These are phyloP conservation scores for Picocystis sp. DNA, from an alignment of 163 green algal species.

Conservation along the genomic window DNA sequence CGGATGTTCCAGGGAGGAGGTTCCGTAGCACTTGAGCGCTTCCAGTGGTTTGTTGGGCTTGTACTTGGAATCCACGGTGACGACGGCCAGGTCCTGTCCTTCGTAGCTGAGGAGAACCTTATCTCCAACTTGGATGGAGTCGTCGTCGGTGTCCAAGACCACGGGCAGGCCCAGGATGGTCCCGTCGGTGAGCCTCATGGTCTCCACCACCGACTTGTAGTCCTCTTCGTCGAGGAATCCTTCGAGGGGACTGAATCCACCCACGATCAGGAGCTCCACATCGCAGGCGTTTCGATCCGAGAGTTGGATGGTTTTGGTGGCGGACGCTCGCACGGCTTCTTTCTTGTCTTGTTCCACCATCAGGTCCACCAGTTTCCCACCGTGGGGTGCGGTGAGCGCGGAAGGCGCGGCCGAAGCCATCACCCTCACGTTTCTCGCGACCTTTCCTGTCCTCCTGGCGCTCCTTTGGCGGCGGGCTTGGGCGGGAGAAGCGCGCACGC, in stretches of 20 bases:
- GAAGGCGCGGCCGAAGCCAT: background rate
- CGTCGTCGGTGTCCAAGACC: conserved; percentile 80
- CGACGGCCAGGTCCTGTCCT: conserved; percentile 53
- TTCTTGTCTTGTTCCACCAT: conserved; percentile 51
- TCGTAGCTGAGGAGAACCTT: conserved; percentile 73
- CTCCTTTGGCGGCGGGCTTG: too few species aligned
- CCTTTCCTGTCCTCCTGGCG: too few species aligned
- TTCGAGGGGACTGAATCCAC: conserved; percentile 79
- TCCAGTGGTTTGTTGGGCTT: conserved; percentile 77
- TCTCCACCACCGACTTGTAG: conserved; percentile 70
- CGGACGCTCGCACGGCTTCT: conserved; percentile 24
- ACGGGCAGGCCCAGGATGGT: conserved; percentile 79
- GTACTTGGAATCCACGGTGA: conserved; percentile 68
- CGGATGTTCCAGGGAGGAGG: conserved; percentile 80
- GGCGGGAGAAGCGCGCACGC: too few species aligned
- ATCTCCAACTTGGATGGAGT: conserved; percentile 55
- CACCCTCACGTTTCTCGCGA: too few species aligned
- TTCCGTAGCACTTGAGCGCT: conserved; percentile 72
- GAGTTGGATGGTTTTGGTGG: conserved; percentile 65
- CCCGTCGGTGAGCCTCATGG: conserved; percentile 51
- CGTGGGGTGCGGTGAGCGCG: conserved; percentile 41
- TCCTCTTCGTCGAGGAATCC: conserved; percentile 81
- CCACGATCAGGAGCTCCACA: conserved; percentile 78
- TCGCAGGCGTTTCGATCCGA: conserved; percentile 90
- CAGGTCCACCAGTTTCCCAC: conserved; percentile 71